These are phyloP conservation scores for Pezicula rhizophila DNA, from an alignment of 2,329 filamentous ascomycete genomes.

Conservation along the genomic window DNA sequence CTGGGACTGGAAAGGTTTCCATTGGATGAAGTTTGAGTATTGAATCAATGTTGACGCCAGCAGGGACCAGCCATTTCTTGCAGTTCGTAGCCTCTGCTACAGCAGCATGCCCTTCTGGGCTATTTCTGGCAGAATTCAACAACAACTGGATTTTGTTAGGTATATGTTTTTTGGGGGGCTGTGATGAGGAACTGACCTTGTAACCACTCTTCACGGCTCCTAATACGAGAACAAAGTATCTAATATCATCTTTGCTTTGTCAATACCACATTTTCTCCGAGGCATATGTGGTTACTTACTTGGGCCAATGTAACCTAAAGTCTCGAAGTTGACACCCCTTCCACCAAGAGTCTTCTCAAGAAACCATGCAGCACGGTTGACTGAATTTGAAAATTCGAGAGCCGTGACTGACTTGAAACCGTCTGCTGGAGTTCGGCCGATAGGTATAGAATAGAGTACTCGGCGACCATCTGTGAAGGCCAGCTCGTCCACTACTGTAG, in stretches of 20 bases:
- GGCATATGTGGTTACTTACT: conserved; percentile 2
- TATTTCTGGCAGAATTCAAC: conserved; percentile 30
- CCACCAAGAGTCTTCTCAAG: conserved; percentile 6
- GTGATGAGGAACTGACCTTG: conserved; percentile 18
- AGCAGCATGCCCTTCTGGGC: conserved; percentile 23
- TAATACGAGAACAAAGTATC: conserved; percentile 2
- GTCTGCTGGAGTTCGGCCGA: neutral
- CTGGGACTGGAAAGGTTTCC: conserved; percentile 14
- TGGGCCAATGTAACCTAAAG: conserved; percentile 40
- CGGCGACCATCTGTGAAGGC: conserved; percentile 2
- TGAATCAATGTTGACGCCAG: conserved; percentile 3
- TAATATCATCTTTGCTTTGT: conserved; percentile 2
- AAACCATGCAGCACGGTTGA: conserved; percentile 13
- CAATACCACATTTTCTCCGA: neutral
- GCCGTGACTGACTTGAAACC: conserved; percentile 6
- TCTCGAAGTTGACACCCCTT: conserved; percentile 24
- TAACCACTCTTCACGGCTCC: conserved; percentile 28
- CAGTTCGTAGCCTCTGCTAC: conserved; percentile 27
- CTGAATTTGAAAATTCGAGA: conserved; percentile 9
- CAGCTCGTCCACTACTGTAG: no score
- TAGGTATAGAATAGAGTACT: conserved; percentile 15
- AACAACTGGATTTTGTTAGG: conserved; percentile 20
- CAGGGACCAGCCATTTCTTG: conserved; percentile 4
- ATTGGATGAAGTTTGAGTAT: neutral
- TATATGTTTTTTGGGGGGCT: neutral